These are phyloP conservation scores for Chlamydomonas sphaeroides DNA, from an alignment of 139 green algal species.

Conservation along the genomic window DNA sequence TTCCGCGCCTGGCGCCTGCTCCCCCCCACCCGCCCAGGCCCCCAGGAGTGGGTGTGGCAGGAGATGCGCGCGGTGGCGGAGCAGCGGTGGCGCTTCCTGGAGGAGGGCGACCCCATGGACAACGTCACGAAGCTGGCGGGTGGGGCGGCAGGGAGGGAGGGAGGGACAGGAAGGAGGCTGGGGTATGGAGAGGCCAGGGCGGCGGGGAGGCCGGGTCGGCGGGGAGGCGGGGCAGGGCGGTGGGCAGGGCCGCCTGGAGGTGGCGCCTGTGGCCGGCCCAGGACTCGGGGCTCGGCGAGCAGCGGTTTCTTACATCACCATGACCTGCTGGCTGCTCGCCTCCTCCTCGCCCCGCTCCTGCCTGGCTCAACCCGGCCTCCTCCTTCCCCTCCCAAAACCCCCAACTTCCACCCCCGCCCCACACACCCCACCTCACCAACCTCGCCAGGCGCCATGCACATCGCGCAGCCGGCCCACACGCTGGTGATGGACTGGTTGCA, in stretches of 20 bases:
- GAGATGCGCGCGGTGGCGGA: constrained; percentile 83
- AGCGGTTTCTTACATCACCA: too few species aligned
- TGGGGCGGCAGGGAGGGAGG: neutral
- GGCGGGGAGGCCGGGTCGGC: too few species aligned
- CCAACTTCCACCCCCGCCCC: neutral
- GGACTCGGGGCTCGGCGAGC: too few species aligned
- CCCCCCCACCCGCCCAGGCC: constrained; percentile 32
- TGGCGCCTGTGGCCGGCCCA: too few species aligned
- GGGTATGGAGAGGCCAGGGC: neutral
- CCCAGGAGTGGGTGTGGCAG: constrained; percentile 88
- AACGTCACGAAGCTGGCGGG: constrained; percentile 70
- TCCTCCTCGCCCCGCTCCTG: too few species aligned
- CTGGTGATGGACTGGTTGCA: constrained; percentile 74
- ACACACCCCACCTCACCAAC: neutral
- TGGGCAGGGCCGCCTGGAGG: too few species aligned
- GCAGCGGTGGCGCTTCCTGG: constrained; percentile 46
- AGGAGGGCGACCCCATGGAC: constrained; percentile 90
- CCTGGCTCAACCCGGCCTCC: neutral
- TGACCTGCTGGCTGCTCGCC: too few species aligned
- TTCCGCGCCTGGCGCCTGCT: neutral
- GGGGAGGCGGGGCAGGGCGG: too few species aligned
- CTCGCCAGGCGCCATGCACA: constrained; percentile 49
- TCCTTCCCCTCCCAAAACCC: neutral
- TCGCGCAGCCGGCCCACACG: constrained; percentile 65
- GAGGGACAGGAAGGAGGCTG: neutral